Percentiles rank a stretch among this genome's conserved stretches.
phyloP scores from a whole-genome alignment of 2,329 filamentous ascomycete genomes.

The Penicillium sp. region DNA sequence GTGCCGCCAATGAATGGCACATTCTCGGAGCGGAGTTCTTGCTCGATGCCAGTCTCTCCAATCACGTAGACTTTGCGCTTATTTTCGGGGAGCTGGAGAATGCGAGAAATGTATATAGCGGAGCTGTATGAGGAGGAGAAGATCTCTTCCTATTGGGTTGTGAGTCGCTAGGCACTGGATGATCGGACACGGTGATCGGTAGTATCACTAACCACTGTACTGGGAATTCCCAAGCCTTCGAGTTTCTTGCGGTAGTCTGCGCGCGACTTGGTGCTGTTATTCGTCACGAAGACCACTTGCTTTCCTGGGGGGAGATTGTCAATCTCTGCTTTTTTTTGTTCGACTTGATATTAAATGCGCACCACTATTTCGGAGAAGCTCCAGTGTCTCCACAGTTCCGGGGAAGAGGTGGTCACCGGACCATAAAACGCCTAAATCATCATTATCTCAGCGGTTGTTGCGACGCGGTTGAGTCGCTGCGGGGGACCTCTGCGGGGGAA shows the following conservation, averaged over 20 bases:
- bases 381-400: constrained; percentile 78
- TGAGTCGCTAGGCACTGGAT: background rate
- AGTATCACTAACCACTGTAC: constrained; percentile 54
- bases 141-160: constrained; percentile 68
- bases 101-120: constrained; percentile 91
- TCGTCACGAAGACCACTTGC: constrained; percentile 91
- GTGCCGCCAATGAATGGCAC: constrained; percentile 83
- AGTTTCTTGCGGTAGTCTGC: constrained; percentile 92
- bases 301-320: constrained; percentile 66
- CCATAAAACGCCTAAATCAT: constrained; percentile 81
- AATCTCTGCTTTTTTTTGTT: constrained; percentile 3
- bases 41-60: constrained; percentile 86
- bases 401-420: constrained; percentile 89
- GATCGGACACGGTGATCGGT: background rate
- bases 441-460: constrained; percentile 37
- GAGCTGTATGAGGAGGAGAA: constrained; percentile 95
- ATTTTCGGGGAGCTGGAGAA: constrained; percentile 72
- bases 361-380: constrained; percentile 80
- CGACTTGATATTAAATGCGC: background rate
- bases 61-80: constrained; percentile 94
- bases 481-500: background rate
- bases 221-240: constrained; percentile 73
- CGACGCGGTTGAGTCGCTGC: background rate
- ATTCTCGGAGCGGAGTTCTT: constrained; percentile 77
- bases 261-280: constrained; percentile 97